Evolutionary conservation across 257 asterid genomes (phyloP), one percentile per base, ranked within the genome.

Genomic region (Solanum tarapatanum): DNA sequence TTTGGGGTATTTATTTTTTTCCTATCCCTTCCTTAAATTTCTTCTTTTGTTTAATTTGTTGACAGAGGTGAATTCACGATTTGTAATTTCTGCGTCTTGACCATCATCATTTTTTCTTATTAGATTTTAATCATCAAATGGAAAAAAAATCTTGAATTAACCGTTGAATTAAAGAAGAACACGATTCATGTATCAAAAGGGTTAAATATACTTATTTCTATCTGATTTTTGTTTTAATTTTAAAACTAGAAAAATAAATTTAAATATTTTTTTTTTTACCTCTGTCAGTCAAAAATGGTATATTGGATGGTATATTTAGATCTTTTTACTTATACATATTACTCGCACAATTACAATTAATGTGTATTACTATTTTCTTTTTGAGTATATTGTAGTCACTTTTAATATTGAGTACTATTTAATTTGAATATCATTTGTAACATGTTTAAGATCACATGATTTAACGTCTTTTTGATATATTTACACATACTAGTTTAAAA

Each of bases 1-100:
- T 88, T n/a, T 80, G 87, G 0, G 91, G 92, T 91, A 86, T 35
- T 62, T 60, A 8, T 60, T 62, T 6, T 37, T n/a, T 62, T 16
- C 23, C 16, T 21, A 21, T 83, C 45, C 4, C 26, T 21, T 23
- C 11, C 6, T 23, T 8, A 21, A 9, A 9, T 62, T 62, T 17
- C 3, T 62, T 62, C 3, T 62, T 62, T 62, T 4, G 3, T 9
- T 39, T 32, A 32, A 32, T 7, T 62, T 62, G 30, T 62, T 4
- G 70, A 62, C 1, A 1, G 30, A 62, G 70, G 14, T 62, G 70
- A 4, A 62, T 62, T 62, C 32, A 10, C 28, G 70, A n/a, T 62
- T 62, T 62, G 0, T 62, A 62, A 10, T 62, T 62, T 62, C 2
- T 62, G 0, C 1, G 3, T 62, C 26, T 62, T 10, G 30, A 62